These are phyloP conservation scores for Mortierella sp. DNA, from an alignment of 371 early-diverging fungal genomes.

Conservation along the genomic window DNA sequence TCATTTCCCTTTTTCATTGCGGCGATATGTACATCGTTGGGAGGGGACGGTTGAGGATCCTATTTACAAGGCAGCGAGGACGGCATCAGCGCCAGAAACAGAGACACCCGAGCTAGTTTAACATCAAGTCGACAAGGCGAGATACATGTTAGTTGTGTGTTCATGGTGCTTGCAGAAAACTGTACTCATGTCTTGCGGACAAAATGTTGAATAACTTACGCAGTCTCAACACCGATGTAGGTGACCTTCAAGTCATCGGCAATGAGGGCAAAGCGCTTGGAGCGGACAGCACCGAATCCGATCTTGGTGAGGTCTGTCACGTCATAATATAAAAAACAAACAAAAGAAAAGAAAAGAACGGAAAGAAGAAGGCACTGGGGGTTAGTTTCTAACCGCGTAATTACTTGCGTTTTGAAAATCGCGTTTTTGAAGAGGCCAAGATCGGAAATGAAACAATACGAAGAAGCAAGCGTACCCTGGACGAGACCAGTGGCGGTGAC, in stretches of 20 bases:
- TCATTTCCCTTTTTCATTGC: neutral
- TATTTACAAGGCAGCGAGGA: conserved; percentile 34
- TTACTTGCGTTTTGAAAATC: neutral
- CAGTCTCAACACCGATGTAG: conserved; percentile 78
- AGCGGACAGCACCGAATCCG: conserved; percentile 40
- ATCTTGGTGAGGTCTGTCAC: conserved; percentile 57
- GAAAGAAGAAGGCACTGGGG: neutral
- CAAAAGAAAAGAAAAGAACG: neutral
- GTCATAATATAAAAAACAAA: too few species aligned
- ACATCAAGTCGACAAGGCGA: neutral
- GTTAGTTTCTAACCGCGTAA: neutral
- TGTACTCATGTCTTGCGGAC: too few species aligned
- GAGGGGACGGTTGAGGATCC: neutral
- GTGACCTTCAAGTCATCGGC: conserved; percentile 76
- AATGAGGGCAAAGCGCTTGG: conserved; percentile 78
- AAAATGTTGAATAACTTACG: too few species aligned
- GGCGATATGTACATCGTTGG: neutral
- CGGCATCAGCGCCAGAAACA: conserved; percentile 45
- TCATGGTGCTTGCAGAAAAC: too few species aligned
- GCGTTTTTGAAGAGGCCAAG: neutral
- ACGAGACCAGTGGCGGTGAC: conserved; percentile 71
- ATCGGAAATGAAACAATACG: neutral
- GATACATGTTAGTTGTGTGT: neutral
- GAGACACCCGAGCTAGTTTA: conserved; percentile 29
- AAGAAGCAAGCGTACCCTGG: conserved; percentile 47